These are phyloP conservation scores for Pythium periplocum DNA, from an alignment of 352 stramenopile species.

Conservation along the genomic window DNA sequence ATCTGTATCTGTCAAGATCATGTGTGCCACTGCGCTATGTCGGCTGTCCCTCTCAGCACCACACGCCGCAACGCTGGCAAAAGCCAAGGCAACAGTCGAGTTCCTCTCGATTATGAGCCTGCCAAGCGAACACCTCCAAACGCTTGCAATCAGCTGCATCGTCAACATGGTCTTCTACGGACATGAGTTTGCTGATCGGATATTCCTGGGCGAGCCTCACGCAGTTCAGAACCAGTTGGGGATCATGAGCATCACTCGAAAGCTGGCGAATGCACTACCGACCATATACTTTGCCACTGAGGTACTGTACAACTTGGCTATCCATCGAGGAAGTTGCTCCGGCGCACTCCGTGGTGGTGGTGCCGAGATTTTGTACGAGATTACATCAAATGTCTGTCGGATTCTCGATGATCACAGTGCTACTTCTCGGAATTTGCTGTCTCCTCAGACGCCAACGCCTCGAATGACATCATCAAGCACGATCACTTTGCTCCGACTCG, in stretches of 20 bases:
- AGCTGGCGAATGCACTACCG: constrained; percentile 26
- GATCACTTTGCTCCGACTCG: constrained; percentile 36
- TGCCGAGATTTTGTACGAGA: constrained; percentile 45
- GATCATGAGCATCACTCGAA: constrained; percentile 53
- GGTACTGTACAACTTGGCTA: constrained; percentile 66
- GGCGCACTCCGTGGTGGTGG: constrained; percentile 48
- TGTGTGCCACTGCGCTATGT: constrained; percentile 60
- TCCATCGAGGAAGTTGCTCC: constrained; percentile 51
- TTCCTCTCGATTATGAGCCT: constrained; percentile 64
- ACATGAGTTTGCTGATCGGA: constrained; percentile 56
- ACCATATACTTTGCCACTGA: constrained; percentile 59
- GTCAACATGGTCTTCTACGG: constrained; percentile 68
- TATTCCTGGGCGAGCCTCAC: constrained; percentile 70
- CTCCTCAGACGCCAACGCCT: constrained; percentile 8
- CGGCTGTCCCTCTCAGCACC: constrained; percentile 35
- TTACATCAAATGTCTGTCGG: constrained; percentile 43
- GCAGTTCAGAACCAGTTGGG: constrained; percentile 62
- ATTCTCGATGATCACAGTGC: constrained; percentile 28
- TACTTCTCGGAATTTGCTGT: constrained; percentile 12
- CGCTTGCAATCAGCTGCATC: constrained; percentile 55
- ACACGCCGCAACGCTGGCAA: constrained; percentile 32
- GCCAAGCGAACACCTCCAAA: constrained; percentile 45
- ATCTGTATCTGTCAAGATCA: constrained; percentile 58
- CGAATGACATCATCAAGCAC: constrained; percentile 4
- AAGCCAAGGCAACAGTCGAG: constrained; percentile 48